Conservation (phyloP, 2,329 filamentous ascomycete genomes). For the Xylaria sp. region DNA sequence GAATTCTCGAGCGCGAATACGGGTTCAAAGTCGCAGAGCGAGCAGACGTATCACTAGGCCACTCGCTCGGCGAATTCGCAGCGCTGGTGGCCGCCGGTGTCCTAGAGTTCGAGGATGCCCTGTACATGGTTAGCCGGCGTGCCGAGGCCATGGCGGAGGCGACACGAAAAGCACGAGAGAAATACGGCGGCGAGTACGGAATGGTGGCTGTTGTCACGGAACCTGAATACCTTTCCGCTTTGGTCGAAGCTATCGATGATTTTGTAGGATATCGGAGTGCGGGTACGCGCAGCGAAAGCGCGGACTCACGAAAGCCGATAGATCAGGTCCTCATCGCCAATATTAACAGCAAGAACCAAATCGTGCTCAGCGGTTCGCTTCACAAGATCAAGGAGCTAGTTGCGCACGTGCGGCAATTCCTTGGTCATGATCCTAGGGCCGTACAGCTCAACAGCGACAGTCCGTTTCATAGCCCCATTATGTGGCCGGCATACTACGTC, state of each 20-base stretch:
- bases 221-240: conserved; percentile 73
- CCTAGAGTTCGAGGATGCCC: conserved; percentile 78
- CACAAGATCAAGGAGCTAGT: conserved; percentile 83
- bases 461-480: conserved; percentile 91
- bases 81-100: conserved; percentile 88
- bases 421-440: conserved; percentile 88
- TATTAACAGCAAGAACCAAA: conserved; percentile 95
- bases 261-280: conserved; percentile 77
- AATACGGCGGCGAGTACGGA: conserved; percentile 83
- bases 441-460: conserved; percentile 87
- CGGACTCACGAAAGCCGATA: conserved; percentile 76
- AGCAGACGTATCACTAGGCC: conserved; percentile 85
- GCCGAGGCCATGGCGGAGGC: conserved; percentile 87
- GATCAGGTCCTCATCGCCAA: conserved; percentile 92
- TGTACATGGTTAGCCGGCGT: conserved; percentile 78
- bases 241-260: conserved; percentile 79
- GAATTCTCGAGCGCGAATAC: conserved; percentile 86
- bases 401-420: conserved; percentile 86
- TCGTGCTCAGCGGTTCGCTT: conserved; percentile 89
- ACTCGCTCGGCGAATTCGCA: conserved; percentile 93
- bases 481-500: conserved; percentile 82
- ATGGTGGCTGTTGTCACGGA: conserved; percentile 96
- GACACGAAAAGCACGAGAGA: conserved; percentile 70
- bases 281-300: conserved; percentile 74
- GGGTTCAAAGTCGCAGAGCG: conserved; percentile 75